A percentile compares a stretch with the other conserved stretches of the same genome.
Conservation (phyloP, 78 protist genomes). For the Speleostelium caveatum region DNA sequence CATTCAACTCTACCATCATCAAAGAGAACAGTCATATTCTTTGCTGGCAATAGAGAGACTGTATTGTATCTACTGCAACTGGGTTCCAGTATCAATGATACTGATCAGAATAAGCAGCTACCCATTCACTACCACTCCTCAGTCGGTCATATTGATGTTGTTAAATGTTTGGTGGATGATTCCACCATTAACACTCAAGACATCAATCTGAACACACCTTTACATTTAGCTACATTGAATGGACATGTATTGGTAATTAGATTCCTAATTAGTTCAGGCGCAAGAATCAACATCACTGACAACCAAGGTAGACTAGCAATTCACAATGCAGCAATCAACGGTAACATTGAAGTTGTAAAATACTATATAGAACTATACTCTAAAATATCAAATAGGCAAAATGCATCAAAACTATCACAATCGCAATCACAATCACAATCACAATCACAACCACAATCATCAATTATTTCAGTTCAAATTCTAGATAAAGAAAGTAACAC, state of each 20-base stretch:
- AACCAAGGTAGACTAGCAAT: conserved; percentile 36
- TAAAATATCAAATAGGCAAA: not conserved
- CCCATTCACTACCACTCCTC: conserved; percentile 61
- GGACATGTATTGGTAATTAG: conserved; percentile 26
- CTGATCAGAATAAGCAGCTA: conserved; percentile 23
- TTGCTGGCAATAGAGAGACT: conserved; percentile 15
- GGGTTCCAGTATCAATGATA: conserved; percentile 11
- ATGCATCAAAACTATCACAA: not conserved
- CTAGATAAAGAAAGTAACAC: conserved; percentile 67
- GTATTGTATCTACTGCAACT: conserved; percentile 29
- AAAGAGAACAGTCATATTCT: conserved; percentile 25
- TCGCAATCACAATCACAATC: not conserved
- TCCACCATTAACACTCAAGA: conserved; percentile 58
- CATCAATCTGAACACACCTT: conserved; percentile 35
- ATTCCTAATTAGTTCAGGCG: conserved; percentile 46
- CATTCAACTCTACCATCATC: conserved; percentile 5
- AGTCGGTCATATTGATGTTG: conserved; percentile 53
- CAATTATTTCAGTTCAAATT: conserved; percentile 9
- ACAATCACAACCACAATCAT: not conserved
- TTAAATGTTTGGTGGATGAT: conserved; percentile 58
- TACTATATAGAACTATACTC: conserved; percentile 32
- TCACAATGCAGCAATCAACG: conserved; percentile 46
- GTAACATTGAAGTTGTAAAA: conserved; percentile 29
- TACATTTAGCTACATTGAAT: conserved; percentile 45
- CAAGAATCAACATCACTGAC: conserved; percentile 29